Percentiles rank a stretch among this genome's conserved stretches.
These are phyloP conservation scores for Chlorella sp. DNA, from an alignment of 139 green algal genomes.

Conservation along the genomic window DNA sequence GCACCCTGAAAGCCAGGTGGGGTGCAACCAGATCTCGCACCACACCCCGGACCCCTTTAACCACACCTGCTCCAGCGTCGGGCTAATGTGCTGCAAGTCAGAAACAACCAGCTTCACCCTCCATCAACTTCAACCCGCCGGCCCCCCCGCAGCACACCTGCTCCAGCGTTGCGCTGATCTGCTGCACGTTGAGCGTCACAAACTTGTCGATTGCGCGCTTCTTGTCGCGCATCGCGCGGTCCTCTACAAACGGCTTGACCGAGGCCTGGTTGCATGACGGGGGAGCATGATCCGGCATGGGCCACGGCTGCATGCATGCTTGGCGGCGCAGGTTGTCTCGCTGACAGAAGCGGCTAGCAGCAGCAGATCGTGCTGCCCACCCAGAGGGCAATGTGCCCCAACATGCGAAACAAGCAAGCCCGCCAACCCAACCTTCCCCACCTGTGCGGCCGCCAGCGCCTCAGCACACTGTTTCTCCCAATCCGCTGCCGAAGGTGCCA, in stretches of 20 bases:
- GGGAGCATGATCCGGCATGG: no score
- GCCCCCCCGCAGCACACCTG: no score
- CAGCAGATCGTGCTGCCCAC: no score
- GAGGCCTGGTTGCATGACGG: conserved; percentile 5
- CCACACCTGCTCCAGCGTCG: background rate
- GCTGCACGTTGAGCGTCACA: conserved; percentile 77
- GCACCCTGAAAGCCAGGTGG: no score
- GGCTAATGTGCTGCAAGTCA: background rate
- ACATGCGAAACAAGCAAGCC: no score
- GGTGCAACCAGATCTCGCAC: no score
- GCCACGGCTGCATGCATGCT: no score
- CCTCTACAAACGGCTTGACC: conserved; percentile 40
- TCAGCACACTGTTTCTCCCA: conserved; percentile 28
- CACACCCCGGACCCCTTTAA: no score
- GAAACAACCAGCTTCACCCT: background rate
- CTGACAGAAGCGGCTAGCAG: no score
- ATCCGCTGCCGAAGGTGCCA: conserved; percentile 28
- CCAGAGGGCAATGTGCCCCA: no score
- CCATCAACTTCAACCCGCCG: background rate
- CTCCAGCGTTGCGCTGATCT: conserved; percentile 73
- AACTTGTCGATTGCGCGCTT: conserved; percentile 74
- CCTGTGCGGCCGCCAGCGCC: conserved; percentile 33
- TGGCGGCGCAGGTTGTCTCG: no score
- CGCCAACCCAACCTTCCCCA: background rate
- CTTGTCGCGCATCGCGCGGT: conserved; percentile 55